Conservation (phyloP, 2,329 filamentous ascomycete genomes). For the Lasiodiplodia theobromae region DNA sequence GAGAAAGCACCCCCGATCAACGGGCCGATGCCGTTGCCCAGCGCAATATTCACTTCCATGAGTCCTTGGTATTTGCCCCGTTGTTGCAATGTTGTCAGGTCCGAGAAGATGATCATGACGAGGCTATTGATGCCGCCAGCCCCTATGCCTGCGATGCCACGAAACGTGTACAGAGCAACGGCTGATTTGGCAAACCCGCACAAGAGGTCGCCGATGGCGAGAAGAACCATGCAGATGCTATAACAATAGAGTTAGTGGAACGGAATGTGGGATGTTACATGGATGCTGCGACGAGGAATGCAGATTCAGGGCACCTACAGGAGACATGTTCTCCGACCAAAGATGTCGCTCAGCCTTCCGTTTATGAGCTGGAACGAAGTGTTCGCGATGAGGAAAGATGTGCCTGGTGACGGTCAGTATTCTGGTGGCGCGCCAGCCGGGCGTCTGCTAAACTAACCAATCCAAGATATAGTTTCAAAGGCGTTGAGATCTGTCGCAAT, state of each 20-base stretch:
- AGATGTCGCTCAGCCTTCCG: conserved; percentile 39
- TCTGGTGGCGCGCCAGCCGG: too few relatives aligned
- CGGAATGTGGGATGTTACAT: neutral
- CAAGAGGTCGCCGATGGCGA: conserved; percentile 37
- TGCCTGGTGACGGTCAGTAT: conserved; percentile 21
- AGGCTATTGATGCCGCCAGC: conserved; percentile 41
- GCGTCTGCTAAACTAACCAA: neutral
- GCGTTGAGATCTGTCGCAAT: conserved; percentile 45
- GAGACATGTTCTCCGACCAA: conserved; percentile 34
- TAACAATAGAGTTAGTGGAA: neutral
- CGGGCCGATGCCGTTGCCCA: conserved; percentile 38
- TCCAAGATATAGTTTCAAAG: conserved; percentile 18
- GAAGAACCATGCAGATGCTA: conserved; percentile 22
- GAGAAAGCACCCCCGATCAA: conserved; percentile 39
- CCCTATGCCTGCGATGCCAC: conserved; percentile 41
- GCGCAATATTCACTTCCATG: conserved; percentile 37
- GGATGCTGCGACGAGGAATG: neutral
- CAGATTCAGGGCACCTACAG: neutral
- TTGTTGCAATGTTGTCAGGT: conserved; percentile 45
- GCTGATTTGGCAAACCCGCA: conserved; percentile 39
- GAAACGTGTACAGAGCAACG: conserved; percentile 41
- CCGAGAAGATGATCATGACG: conserved; percentile 47
- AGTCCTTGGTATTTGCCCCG: conserved; percentile 49
- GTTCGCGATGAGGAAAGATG: conserved; percentile 33
- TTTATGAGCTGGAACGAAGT: conserved; percentile 31